Base-by-base conservation (phyloP, 345 rosid species). In the Moricandia arvensis region DNA sequence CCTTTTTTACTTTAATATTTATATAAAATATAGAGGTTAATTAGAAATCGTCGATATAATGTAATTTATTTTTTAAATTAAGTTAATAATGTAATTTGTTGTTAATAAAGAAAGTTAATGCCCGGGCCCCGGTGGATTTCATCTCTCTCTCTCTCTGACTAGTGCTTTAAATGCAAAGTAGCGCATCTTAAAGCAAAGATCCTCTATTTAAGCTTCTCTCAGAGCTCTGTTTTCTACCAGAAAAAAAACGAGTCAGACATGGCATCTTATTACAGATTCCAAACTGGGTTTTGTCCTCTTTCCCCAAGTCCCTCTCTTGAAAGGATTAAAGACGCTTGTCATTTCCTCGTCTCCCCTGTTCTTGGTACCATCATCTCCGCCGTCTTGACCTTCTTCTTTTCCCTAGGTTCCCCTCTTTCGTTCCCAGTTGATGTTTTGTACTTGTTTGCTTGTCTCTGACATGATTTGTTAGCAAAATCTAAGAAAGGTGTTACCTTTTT, bases 381-480 rank as follows among this genome's bases (percentile, higher is more conserved):
- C 61, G 84, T 95, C 87, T 85, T 95, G 81, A 95, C 98, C 72
- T 95, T 90, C 88, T 89, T 92, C 88, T 95, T 95, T 79, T 97
- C 99, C 0, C 77, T 90, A 79, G 99, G 99, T 95, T 80, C n/a
- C 54, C 18, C 8, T n/a, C 16, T 47, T 18, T 47, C 17, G 21
- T 72, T 63, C 17, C n/a, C 54, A n/a, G 8, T 47, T 47, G 24
- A 21, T 21, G 24, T 21, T 21, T 21, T 21, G 24, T 21, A 21
- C 4, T 29, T 70, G 65, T 26, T 34, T 59, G 67, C 27, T 66
- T 24, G 11, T n/a, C n/a, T 26, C 18, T 26, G 59, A 33, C 15
- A 7, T 29, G 58, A 57, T 55, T 65, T 18, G 2, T 57, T 58
- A 8, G 33, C 4, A 61, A 75, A 68, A 0, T 75, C 13, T 49